Evolutionary conservation across 1,284 basidiomycete species (phyloP), one percentile per base, ranked within the genome.

Genomic region (Pterula multifida): DNA sequence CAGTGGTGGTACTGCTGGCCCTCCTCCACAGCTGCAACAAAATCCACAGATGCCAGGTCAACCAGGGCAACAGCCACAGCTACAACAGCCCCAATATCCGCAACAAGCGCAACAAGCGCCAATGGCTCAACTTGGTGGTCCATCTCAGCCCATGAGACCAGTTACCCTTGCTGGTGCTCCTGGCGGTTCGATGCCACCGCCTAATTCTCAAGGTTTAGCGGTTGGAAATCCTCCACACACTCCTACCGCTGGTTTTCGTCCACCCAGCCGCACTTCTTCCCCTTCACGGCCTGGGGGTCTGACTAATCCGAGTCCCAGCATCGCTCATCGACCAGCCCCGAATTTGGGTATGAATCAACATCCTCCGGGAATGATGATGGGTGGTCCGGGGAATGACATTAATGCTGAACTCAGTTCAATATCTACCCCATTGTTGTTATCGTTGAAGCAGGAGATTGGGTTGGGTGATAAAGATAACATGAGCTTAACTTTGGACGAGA

Each of bases 381-480:
- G 24, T 17, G 36, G 47, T 28, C 15, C 44, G 32, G 15, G 23
- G 21, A 4, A 26, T 28, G 21, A 1, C 53, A 52, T 70, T 44
- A 60, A 61, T 12, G 1, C 22, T 13, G 77, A 79, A 48, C 49
- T 80, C 2, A 36, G 48, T 2, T 55, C 58, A 32, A 60, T 78
- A 1, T 68, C 72, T 0, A 48, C 55, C 3, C 36, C 50, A 0
- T 0, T 59, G 0, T 35, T 83, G 2, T 52, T 55, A 1, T 50
- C 50, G 32, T 55, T 78, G 42, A 78, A 68, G 60, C 55, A 58
- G 28, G 79, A 81, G 22, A 42, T 72, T 13, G 73, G 72, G 0
- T 23, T 79, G 3, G 64, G 57, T 0, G 71, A 73, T 22, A 80
- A 76, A 60, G 79, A 84, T 13, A 36, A 71, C 0, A 55, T 54